phyloP scores from a whole-genome alignment of 352 stramenopile species.

The Globisporangium radiosum region DNA sequence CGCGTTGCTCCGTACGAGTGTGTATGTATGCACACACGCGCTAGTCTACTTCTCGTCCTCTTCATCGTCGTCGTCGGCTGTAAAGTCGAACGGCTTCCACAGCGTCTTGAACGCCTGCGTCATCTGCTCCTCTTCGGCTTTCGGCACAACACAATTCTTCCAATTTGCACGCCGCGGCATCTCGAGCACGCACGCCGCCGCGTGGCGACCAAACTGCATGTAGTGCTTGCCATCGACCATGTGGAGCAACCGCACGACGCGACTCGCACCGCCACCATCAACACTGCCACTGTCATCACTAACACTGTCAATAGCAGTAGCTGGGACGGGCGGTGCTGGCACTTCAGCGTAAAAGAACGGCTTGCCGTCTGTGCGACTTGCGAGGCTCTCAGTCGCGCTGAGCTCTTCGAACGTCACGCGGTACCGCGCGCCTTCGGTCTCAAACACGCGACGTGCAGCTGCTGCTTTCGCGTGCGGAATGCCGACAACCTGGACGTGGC shows the following conservation, averaged over 20 bases:
- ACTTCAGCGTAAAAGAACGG: slow-evolving; percentile 67
- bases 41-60: slow-evolving; percentile 1
- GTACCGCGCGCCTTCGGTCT: slow-evolving; percentile 66
- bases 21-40: too few relatives aligned
- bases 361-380: slow-evolving; percentile 28
- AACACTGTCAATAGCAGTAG: too few relatives aligned
- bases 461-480: slow-evolving; percentile 43
- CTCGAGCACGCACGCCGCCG: slow-evolving; percentile 47
- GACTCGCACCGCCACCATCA: background rate
- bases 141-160: slow-evolving; percentile 80
- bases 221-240: slow-evolving; percentile 73
- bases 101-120: slow-evolving; percentile 54
- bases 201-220: slow-evolving; percentile 78
- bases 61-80: slow-evolving; percentile 32
- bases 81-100: slow-evolving; percentile 77
- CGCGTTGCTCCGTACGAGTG: too few relatives aligned
- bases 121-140: slow-evolving; percentile 60
- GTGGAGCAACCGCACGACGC: slow-evolving; percentile 38
- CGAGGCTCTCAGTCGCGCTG: slow-evolving; percentile 27
- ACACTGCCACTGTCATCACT: background rate
- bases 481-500: slow-evolving; percentile 66
- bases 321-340: slow-evolving; percentile 12
- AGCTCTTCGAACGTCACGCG: slow-evolving; percentile 62
- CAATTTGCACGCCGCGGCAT: slow-evolving; percentile 67
- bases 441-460: slow-evolving; percentile 36